Evolutionary conservation across 345 rosid species (phyloP).

Genomic region (Eucalyptus sideroxylon): DNA sequence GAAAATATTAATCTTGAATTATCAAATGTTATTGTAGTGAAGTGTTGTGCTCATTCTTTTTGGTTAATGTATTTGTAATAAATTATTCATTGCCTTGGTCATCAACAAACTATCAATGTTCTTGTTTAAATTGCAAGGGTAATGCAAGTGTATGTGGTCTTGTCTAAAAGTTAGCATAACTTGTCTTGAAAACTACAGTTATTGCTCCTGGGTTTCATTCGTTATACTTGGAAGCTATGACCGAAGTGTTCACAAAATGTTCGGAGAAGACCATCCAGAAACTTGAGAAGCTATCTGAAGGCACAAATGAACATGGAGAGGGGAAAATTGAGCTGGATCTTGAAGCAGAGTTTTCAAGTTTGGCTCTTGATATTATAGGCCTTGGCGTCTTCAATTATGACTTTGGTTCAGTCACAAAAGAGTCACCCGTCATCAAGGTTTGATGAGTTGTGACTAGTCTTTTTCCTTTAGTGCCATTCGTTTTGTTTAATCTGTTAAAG

Average conservation of each 20-base stretch:
- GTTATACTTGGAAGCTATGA: conserved; percentile 85
- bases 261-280: conserved; percentile 62
- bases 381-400: conserved; percentile 90
- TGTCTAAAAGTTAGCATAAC: neutral
- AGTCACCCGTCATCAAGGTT: conserved; percentile 95
- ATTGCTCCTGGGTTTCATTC: conserved; percentile 90
- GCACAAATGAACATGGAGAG: conserved; percentile 20
- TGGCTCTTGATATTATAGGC: conserved; percentile 95
- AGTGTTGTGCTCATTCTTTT: neutral
- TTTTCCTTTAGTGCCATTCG: neutral
- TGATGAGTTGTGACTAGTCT: neutral
- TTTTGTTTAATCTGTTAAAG: neutral
- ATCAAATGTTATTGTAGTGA: neutral
- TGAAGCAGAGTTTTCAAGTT: conserved; percentile 90
- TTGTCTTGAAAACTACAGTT: conserved; percentile 26
- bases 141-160: neutral
- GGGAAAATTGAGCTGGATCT: conserved; percentile 58
- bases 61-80: neutral
- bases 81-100: neutral
- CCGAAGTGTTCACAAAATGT: conserved; percentile 64
- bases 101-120: neutral
- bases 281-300: conserved; percentile 56
- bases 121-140: neutral
- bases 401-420: conserved; percentile 88
- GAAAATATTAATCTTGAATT: neutral